Evolutionary conservation across 2,329 filamentous ascomycete species (phyloP).

Genomic region (Curvularia sp.): DNA sequence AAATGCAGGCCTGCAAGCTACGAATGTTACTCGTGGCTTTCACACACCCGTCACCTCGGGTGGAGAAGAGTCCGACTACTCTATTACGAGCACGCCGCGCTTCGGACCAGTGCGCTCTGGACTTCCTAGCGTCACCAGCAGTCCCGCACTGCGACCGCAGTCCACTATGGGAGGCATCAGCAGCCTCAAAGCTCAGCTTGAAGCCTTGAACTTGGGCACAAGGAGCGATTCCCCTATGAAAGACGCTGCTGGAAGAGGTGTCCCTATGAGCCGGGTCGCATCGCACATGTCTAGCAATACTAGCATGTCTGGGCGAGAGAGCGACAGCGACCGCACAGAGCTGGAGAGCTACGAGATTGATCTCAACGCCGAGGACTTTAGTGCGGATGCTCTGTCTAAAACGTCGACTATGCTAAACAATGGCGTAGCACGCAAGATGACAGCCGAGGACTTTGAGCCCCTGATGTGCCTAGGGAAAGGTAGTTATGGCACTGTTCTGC

Average conservation of each 20-base stretch:
- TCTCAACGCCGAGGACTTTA: slow-evolving; percentile 85
- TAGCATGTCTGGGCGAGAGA: slow-evolving; percentile 64
- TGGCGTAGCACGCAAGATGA: slow-evolving; percentile 81
- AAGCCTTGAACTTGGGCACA: slow-evolving; percentile 72
- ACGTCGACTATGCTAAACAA: slow-evolving; percentile 41
- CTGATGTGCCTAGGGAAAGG: slow-evolving; percentile 94
- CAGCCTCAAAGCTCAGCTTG: slow-evolving; percentile 80
- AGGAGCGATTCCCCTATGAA: slow-evolving; percentile 63
- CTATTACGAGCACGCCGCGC: slow-evolving; percentile 51
- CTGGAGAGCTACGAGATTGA: slow-evolving; percentile 84
- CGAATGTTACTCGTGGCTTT: slow-evolving; percentile 56
- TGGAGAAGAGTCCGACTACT: slow-evolving; percentile 63
- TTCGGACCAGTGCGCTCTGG: slow-evolving; percentile 53
- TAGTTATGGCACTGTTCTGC: slow-evolving; percentile 90
- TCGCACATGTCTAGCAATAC: slow-evolving; percentile 61
- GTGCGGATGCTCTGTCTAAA: slow-evolving; percentile 59
- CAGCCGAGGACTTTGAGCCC: slow-evolving; percentile 85
- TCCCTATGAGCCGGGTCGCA: slow-evolving; percentile 34
- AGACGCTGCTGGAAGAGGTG: slow-evolving; percentile 59
- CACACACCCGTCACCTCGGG: slow-evolving; percentile 60
- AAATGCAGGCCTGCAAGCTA: slow-evolving; percentile 41
- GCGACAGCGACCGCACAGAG: slow-evolving; percentile 73
- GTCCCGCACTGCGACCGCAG: slow-evolving; percentile 58
- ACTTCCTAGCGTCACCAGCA: slow-evolving; percentile 60
- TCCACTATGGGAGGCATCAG: slow-evolving; percentile 74